phyloP scores from a whole-genome alignment of 148 eudicot species.

The Silene conica region DNA sequence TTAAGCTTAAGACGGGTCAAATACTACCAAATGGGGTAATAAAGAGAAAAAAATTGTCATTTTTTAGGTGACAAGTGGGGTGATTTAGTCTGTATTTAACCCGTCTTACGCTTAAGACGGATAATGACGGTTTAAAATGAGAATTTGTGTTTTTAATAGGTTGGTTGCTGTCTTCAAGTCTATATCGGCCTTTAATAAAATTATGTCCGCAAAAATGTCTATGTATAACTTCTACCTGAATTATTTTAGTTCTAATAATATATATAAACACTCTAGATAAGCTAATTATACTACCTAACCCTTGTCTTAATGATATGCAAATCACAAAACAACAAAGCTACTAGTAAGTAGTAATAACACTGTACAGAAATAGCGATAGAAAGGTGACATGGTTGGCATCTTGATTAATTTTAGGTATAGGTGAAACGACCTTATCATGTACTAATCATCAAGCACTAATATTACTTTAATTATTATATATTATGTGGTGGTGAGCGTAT shows the following conservation, averaged over 20 bases:
- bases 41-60: too few species aligned
- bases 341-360: not conserved
- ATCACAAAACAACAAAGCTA: slow-evolving; percentile 17
- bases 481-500: slow-evolving; percentile 12
- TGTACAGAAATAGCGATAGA: slow-evolving; percentile 17
- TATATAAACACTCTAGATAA: not conserved
- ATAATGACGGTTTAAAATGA: too few species aligned
- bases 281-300: slow-evolving; percentile 30
- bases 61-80: too few species aligned
- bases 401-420: slow-evolving; percentile 17
- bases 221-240: not conserved
- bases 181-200: not conserved
- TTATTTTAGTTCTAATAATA: not conserved
- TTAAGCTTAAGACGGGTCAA: too few species aligned
- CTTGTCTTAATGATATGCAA: slow-evolving; percentile 24
- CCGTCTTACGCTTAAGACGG: too few species aligned
- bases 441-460: slow-evolving; percentile 26
- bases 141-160: too few species aligned
- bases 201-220: not conserved
- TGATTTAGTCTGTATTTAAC: too few species aligned
- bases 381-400: slow-evolving; percentile 20
- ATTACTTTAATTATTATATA: slow-evolving; percentile 6
- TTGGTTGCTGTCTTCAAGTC: not conserved
- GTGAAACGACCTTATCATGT: slow-evolving; percentile 28
- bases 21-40: too few species aligned